Percentiles rank a stretch among this genome's conserved stretches.
These are phyloP conservation scores for Coelastrella sp. DNA, from an alignment of 139 green algal genomes.

Conservation along the genomic window DNA sequence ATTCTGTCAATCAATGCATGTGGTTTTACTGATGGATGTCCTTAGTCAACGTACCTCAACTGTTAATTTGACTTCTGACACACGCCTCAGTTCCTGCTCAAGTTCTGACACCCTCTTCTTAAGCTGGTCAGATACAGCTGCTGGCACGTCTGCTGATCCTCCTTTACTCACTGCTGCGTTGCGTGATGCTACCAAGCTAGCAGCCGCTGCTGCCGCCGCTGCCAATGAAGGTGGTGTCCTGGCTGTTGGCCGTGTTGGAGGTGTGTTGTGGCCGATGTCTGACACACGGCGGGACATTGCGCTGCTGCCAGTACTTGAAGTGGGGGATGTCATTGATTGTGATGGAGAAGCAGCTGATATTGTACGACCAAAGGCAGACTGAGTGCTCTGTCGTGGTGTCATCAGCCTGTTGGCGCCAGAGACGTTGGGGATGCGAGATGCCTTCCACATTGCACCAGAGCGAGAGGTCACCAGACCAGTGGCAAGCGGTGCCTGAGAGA, in stretches of 20 bases:
- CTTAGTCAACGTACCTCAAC: neutral
- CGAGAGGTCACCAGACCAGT: constrained; percentile 33
- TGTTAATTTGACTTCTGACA: neutral
- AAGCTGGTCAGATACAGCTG: constrained; percentile 12
- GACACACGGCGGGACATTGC: neutral
- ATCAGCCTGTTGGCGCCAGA: neutral
- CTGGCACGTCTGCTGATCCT: neutral
- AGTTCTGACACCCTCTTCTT: constrained; percentile 20
- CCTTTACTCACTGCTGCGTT: neutral
- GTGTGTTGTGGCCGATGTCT: neutral
- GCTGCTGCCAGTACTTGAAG: constrained; percentile 27
- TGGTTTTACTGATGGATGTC: too few species aligned
- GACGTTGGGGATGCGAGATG: constrained; percentile 19
- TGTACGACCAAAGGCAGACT: constrained; percentile 35
- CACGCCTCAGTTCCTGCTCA: constrained; percentile 13
- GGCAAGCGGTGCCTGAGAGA: constrained; percentile 16
- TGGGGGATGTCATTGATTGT: neutral
- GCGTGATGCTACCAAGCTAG: constrained; percentile 13
- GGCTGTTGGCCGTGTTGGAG: neutral
- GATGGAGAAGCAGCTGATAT: constrained; percentile 3
- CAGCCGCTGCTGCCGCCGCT: constrained; percentile 26
- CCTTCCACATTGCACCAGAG: neutral
- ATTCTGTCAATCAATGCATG: too few species aligned
- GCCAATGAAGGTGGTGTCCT: neutral
- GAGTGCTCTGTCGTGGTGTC: constrained; percentile 15